Percentiles rank a stretch among this genome's conserved stretches.
phyloP scores from a whole-genome alignment of 805 yeast species.

The Vanderwaltozyma verrucispora region DNA sequence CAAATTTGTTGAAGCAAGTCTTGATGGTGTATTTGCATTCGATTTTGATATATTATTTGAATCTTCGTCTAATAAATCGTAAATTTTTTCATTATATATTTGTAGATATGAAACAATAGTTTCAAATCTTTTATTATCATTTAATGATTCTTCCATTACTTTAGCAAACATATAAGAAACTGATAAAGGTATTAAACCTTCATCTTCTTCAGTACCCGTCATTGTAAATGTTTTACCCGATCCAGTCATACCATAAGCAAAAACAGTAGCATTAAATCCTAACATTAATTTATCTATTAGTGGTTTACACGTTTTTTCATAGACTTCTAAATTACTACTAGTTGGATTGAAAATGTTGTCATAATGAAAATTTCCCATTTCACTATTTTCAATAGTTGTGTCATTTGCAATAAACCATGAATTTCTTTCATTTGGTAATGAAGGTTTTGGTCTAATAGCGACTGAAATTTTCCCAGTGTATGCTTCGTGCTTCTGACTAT shows the following conservation, averaged over 20 bases:
- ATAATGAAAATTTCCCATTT: slow-evolving; percentile 57
- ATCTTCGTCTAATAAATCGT: slow-evolving; percentile 47
- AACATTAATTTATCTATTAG: slow-evolving; percentile 46
- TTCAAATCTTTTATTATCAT: slow-evolving; percentile 27
- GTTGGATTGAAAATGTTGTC: slow-evolving; percentile 68
- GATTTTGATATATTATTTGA: neutral
- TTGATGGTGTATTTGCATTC: slow-evolving; percentile 6
- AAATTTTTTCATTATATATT: slow-evolving; percentile 79
- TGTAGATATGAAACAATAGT: slow-evolving; percentile 68
- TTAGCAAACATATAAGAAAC: slow-evolving; percentile 40
- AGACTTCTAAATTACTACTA: slow-evolving; percentile 49
- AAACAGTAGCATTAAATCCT: slow-evolving; percentile 80
- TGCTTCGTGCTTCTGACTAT: slow-evolving; percentile 7
- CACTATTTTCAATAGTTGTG: slow-evolving; percentile 38
- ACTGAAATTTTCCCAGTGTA: slow-evolving; percentile 70
- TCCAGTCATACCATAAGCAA: slow-evolving; percentile 94
- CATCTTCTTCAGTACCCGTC: slow-evolving; percentile 56
- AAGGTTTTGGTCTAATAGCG: slow-evolving; percentile 71
- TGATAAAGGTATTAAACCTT: slow-evolving; percentile 66
- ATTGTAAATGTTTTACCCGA: slow-evolving; percentile 84
- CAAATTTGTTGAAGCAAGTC: slow-evolving; percentile 2
- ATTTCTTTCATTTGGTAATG: slow-evolving; percentile 11
- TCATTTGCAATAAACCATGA: slow-evolving; percentile 24
- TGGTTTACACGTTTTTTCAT: slow-evolving; percentile 42
- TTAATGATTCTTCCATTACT: slow-evolving; percentile 24